A percentile compares a stretch with the other conserved stretches of the same genome.
Conservation (phyloP, 192 early-diverging fungal genomes). For the Linnemannia elongata region DNA sequence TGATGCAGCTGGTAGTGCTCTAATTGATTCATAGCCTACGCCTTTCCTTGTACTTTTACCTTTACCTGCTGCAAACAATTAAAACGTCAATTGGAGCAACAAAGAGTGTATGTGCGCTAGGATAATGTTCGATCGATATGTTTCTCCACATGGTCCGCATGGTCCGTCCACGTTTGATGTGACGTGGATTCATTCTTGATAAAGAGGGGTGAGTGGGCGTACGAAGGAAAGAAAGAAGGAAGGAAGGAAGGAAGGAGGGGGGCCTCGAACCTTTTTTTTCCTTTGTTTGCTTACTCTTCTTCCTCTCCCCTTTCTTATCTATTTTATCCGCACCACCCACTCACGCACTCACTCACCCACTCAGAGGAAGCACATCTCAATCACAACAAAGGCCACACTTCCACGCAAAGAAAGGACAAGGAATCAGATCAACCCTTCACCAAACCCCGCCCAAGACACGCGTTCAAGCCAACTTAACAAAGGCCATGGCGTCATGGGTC, state of each 20-base stretch:
- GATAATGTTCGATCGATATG: too few species aligned
- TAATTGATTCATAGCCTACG: background rate
- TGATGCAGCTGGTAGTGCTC: background rate
- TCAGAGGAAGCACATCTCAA: background rate
- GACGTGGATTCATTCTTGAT: background rate
- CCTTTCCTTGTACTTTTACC: background rate
- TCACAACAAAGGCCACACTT: background rate
- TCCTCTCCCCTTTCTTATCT: background rate
- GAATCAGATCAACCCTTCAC: background rate
- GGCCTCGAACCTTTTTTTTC: background rate
- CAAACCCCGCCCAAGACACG: too few species aligned
- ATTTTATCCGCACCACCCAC: background rate
- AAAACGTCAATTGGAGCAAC: background rate
- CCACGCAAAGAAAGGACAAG: background rate
- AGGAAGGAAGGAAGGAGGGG: background rate
- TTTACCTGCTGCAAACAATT: background rate
- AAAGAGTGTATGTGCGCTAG: background rate
- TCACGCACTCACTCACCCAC: background rate
- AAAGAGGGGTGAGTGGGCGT: background rate
- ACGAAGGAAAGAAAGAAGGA: background rate
- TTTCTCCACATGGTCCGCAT: background rate
- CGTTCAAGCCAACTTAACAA: too few species aligned
- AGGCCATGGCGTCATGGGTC: conserved; percentile 34
- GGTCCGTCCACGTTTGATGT: background rate
- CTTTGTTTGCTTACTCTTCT: background rate